Conservation (phyloP, 495 filamentous ascomycete genomes). For the Daldinia decipiens region DNA sequence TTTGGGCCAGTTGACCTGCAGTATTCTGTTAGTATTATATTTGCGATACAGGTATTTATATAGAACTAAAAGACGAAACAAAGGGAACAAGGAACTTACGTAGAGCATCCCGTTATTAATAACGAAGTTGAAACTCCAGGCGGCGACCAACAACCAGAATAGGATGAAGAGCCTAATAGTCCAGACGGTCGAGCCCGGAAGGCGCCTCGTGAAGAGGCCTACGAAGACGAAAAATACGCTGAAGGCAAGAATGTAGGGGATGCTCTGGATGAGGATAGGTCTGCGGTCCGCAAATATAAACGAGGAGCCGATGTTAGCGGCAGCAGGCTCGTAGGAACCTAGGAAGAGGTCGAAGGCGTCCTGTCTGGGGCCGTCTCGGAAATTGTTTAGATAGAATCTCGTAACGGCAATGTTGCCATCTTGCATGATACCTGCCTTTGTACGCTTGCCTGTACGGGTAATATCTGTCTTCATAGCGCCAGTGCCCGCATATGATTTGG, state of each 20-base stretch:
- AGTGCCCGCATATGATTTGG: slow-evolving; percentile 90
- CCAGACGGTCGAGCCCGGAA: slow-evolving; percentile 75
- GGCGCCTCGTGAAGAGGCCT: slow-evolving; percentile 73
- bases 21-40: slow-evolving; percentile 16
- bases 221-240: slow-evolving; percentile 88
- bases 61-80: neutral
- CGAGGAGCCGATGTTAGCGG: slow-evolving; percentile 68
- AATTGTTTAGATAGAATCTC: slow-evolving; percentile 90
- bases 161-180: slow-evolving; percentile 81
- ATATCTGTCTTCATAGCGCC: slow-evolving; percentile 97
- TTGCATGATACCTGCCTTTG: slow-evolving; percentile 80
- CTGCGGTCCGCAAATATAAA: slow-evolving; percentile 86
- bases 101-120: slow-evolving; percentile 86
- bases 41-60: neutral
- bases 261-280: slow-evolving; percentile 84
- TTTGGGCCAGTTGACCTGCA: slow-evolving; percentile 95
- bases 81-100: slow-evolving; percentile 65
- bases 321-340: slow-evolving; percentile 79
- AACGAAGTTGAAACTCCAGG: slow-evolving; percentile 79
- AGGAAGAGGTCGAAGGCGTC: slow-evolving; percentile 96
- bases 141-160: slow-evolving; percentile 74
- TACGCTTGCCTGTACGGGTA: slow-evolving; percentile 87
- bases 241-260: slow-evolving; percentile 89
- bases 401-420: slow-evolving; percentile 85
- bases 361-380: slow-evolving; percentile 89